Base-by-base conservation (phyloP, 1,284 basidiomycete species). In the Sporisorium exsertum region DNA sequence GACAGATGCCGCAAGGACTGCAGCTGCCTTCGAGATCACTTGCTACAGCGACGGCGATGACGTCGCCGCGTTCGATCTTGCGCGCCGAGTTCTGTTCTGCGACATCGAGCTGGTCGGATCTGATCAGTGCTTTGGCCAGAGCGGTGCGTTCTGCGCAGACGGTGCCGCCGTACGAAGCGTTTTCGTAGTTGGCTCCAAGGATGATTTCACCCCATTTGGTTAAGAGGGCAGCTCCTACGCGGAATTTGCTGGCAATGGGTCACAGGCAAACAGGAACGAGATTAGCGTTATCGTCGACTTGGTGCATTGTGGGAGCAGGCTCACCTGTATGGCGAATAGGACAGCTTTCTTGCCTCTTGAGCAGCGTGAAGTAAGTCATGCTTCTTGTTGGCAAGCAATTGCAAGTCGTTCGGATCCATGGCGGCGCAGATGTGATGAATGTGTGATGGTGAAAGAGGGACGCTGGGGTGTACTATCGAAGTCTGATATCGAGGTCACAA, bases 171-270 rank as follows among this genome's bases (percentile, higher is more conserved):
- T 94, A 95, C 0, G 93, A 93, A 0, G 93, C 93, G 81, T 96
- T 96, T 87, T 97, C 94, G 65, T 96, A 89, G 82, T 95, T 96
- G 42, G 91, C 90, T 5, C 94, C 94, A 59, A 90, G 92, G 70
- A 94, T 89, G 43, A 95, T 89, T 15, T 88, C 86, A 1, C 93
- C 93, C 65, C 91, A 89, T 0, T 88, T 84, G 1, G 90, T 88
- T 20, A 95, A 87, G 13, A 96, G 87, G 0, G 93, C 92, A 0
- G 94, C 93, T 0, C 95, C 94, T 12, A 97, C 94, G 50, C 92
- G 90, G 84, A 96, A 96, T 35, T 94, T 91, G 47, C 94, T 95
- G 86, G 18, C 22, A 45, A 51, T 27, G 15, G 24, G 27, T 5
- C 18, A 20, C 3, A 33, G 27, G 18, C 2, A 32, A 26, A 20